These are phyloP conservation scores for Apostasia ramifera DNA, from an alignment of 106 monocot species.

Conservation along the genomic window DNA sequence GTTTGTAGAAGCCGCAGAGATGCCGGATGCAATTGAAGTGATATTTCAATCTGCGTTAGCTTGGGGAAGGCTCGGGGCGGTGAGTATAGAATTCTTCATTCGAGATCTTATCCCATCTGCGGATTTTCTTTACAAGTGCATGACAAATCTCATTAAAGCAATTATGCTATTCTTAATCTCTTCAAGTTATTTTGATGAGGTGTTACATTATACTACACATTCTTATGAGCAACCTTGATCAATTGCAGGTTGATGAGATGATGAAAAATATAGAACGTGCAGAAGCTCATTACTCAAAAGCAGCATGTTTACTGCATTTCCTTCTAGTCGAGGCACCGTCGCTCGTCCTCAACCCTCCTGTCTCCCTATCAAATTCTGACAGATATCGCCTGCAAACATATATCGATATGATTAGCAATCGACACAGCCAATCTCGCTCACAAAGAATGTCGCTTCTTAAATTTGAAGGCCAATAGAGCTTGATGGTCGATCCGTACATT, in stretches of 20 bases:
- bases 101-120: not conserved
- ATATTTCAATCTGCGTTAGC: conserved; percentile 79
- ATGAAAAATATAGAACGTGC: conserved; percentile 62
- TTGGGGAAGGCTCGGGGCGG: conserved; percentile 73
- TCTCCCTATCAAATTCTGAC: conserved; percentile 49
- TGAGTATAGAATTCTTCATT: conserved; percentile 23
- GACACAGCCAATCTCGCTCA: conserved; percentile 50
- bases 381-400: conserved; percentile 46
- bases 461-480: conserved; percentile 8
- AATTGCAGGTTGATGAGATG: conserved; percentile 76
- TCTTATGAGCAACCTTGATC: not conserved
- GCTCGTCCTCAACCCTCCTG: conserved; percentile 53
- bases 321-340: conserved; percentile 77
- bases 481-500: not conserved
- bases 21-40: conserved; percentile 95
- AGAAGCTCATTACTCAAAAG: conserved; percentile 39
- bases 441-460: conserved; percentile 45
- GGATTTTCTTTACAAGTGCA: not conserved
- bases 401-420: conserved; percentile 63
- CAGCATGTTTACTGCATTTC: conserved; percentile 42
- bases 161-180: not conserved
- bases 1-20: conserved; percentile 68
- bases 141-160: not conserved
- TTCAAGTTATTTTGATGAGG: not conserved
- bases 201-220: not conserved